phyloP scores from a whole-genome alignment of 2,329 filamentous ascomycete species.

The Neodidymelliopsis sp. region DNA sequence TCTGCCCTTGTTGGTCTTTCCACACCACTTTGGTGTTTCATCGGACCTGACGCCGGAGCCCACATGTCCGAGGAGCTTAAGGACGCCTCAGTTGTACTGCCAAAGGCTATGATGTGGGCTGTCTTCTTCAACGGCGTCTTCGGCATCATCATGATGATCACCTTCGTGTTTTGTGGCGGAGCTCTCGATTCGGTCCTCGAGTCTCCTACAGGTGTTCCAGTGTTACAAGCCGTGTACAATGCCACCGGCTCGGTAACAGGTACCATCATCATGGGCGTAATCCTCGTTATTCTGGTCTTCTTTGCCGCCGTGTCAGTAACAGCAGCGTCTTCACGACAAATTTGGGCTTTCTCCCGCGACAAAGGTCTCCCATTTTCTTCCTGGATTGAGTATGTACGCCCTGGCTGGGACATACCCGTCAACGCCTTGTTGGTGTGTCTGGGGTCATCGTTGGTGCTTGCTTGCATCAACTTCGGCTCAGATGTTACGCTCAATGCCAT shows the following conservation, averaged over 20 bases:
- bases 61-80: conserved; percentile 49
- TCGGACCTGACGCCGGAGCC: conserved; percentile 47
- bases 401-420: conserved; percentile 40
- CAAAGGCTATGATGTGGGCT: conserved; percentile 50
- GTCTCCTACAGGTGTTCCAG: conserved; percentile 27
- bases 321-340: conserved; percentile 37
- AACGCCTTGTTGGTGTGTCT: conserved; percentile 43
- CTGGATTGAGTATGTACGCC: conserved; percentile 33
- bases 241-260: conserved; percentile 32
- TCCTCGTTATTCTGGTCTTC: conserved; percentile 35
- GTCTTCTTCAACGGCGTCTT: conserved; percentile 47
- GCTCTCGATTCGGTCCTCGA: conserved; percentile 35
- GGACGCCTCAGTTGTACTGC: conserved; percentile 39
- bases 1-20: conserved; percentile 52
- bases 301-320: conserved; percentile 46
- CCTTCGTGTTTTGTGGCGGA: conserved; percentile 45
- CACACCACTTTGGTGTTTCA: conserved; percentile 43
- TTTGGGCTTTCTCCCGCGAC: conserved; percentile 33
- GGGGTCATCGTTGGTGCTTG: conserved; percentile 48
- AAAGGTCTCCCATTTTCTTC: conserved; percentile 32
- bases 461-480: conserved; percentile 54
- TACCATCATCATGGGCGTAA: conserved; percentile 32
- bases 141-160: conserved; percentile 45
- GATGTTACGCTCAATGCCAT: conserved; percentile 52
- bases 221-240: conserved; percentile 36